phyloP scores from a whole-genome alignment of 352 stramenopile species.

The Phytopythium oedochilum region DNA sequence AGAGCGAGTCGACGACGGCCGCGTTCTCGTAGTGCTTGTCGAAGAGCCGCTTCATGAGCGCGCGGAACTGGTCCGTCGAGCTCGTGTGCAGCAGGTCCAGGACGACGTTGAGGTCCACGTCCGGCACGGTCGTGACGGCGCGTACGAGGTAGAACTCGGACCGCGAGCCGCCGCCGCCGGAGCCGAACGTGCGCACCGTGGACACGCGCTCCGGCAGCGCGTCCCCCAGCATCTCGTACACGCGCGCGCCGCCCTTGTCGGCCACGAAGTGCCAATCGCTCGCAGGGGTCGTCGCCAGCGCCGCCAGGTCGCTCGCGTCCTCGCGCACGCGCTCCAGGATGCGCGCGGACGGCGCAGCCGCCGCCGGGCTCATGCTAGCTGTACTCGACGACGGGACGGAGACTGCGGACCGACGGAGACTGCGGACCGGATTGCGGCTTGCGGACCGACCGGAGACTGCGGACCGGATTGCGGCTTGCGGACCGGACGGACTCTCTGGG shows the following conservation, averaged over 20 bases:
- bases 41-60: constrained; percentile 55
- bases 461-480: too few relatives aligned
- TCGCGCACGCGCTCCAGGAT: constrained; percentile 63
- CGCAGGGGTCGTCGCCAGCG: constrained; percentile 29
- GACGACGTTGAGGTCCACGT: constrained; percentile 30
- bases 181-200: constrained; percentile 32
- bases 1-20: constrained; percentile 40
- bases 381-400: too few relatives aligned
- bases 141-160: constrained; percentile 60
- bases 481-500: too few relatives aligned
- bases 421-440: neutral
- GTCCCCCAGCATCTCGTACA: constrained; percentile 53
- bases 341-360: constrained; percentile 39
- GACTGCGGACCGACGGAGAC: neutral
- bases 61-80: constrained; percentile 27
- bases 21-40: constrained; percentile 38
- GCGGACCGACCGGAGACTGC: neutral
- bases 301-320: constrained; percentile 46
- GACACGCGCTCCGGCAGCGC: constrained; percentile 31
- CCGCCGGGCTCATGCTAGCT: constrained; percentile 38
- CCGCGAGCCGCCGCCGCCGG: constrained; percentile 27
- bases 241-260: constrained; percentile 36
- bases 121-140: constrained; percentile 34
- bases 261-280: constrained; percentile 48
- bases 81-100: constrained; percentile 30